Percentiles rank a stretch among this genome's conserved stretches.
Conservation (phyloP, 805 yeast species). For the Vanderwaltozyma polyspora region DNA sequence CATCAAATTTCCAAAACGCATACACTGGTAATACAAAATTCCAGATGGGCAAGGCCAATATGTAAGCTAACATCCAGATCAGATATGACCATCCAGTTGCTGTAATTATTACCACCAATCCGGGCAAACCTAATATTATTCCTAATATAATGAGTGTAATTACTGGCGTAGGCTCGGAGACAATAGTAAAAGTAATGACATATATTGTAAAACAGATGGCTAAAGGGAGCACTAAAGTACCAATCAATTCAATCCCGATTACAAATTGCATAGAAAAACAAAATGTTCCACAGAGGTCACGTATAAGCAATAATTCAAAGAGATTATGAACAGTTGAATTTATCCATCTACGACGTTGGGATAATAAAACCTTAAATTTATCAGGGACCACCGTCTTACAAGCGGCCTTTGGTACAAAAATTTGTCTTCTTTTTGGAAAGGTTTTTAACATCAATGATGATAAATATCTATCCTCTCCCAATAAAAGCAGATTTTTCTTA, state of each 20-base stretch:
- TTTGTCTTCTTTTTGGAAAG: conserved; percentile 79
- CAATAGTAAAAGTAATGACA: conserved; percentile 59
- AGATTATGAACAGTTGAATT: conserved; percentile 89
- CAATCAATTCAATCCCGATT: conserved; percentile 69
- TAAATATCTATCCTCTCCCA: conserved; percentile 85
- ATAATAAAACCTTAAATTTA: conserved; percentile 61
- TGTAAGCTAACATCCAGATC: conserved; percentile 67
- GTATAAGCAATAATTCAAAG: conserved; percentile 73
- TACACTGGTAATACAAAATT: conserved; percentile 77
- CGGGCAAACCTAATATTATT: conserved; percentile 78
- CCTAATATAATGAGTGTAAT: conserved; percentile 67
- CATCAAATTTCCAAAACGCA: conserved; percentile 92
- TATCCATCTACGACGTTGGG: conserved; percentile 95
- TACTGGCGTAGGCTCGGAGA: conserved; percentile 65
- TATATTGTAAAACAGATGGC: conserved; percentile 78
- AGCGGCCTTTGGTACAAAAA: conserved; percentile 82
- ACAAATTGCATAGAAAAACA: conserved; percentile 93
- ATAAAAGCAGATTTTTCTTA: conserved; percentile 67
- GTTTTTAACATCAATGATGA: conserved; percentile 78
- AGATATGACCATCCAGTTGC: conserved; percentile 64
- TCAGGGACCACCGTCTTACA: conserved; percentile 87
- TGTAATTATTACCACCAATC: conserved; percentile 65
- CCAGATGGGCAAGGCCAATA: conserved; percentile 85
- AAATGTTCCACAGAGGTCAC: conserved; percentile 87
- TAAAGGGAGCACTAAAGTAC: conserved; percentile 84